Evolutionary conservation across 2,329 filamentous ascomycete genomes (phyloP).

Genomic region (Beauveria sp.): DNA sequence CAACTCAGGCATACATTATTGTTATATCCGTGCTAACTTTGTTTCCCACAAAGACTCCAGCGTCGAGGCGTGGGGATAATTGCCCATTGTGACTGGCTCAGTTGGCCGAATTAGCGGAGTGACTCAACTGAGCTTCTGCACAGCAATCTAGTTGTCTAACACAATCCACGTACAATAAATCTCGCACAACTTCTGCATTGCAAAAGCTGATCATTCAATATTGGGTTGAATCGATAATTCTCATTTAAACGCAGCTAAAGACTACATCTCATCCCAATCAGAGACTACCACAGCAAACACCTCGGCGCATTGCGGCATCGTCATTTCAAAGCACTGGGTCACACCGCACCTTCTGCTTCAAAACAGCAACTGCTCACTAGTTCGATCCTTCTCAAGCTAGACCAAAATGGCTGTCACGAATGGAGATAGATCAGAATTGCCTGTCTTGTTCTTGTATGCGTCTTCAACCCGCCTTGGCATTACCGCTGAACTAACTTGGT

Average conservation of each 20-base stretch:
- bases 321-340: neutral
- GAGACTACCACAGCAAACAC: neutral
- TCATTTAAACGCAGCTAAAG: neutral
- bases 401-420: conserved; percentile 26
- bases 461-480: neutral
- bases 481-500: neutral
- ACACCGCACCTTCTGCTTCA: neutral
- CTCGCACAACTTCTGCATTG: neutral
- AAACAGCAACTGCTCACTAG: neutral
- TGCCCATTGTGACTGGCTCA: neutral
- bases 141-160: neutral
- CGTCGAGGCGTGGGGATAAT: neutral
- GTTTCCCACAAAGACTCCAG: neutral
- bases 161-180: neutral
- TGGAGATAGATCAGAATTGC: conserved; percentile 25
- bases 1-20: neutral
- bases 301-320: neutral
- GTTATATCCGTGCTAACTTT: neutral
- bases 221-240: neutral
- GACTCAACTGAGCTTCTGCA: neutral
- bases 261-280: neutral
- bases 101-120: neutral
- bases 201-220: no score
- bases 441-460: conserved; percentile 37
- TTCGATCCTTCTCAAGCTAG: neutral